Conservation (phyloP, 306 rosid genomes). For the Trichosanthes truncata region DNA sequence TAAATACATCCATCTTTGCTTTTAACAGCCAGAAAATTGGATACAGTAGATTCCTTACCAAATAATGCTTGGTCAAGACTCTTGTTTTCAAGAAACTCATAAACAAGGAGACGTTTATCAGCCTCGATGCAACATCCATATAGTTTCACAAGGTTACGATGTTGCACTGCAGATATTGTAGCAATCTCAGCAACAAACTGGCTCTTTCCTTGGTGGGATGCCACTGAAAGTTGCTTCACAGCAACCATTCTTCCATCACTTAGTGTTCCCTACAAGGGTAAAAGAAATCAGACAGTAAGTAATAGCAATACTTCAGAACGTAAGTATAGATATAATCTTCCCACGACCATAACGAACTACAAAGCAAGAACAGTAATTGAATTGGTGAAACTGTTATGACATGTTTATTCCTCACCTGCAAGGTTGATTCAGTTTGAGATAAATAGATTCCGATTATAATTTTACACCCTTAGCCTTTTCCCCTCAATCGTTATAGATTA, state of each 20-base stretch:
- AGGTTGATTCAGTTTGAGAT: neutral
- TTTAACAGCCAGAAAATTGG: neutral
- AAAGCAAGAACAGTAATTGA: neutral
- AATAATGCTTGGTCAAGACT: slow-evolving; percentile 85
- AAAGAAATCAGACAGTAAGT: neutral
- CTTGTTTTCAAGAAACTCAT: slow-evolving; percentile 71
- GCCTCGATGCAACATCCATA: slow-evolving; percentile 77
- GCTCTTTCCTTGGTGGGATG: slow-evolving; percentile 71
- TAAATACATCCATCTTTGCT: neutral
- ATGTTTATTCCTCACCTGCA: neutral
- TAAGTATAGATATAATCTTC: neutral
- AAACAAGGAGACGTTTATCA: slow-evolving; percentile 57
- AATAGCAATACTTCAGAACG: neutral
- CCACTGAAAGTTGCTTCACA: slow-evolving; percentile 67
- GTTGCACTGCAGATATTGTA: slow-evolving; percentile 77
- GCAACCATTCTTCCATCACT: slow-evolving; percentile 66
- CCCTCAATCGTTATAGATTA: neutral
- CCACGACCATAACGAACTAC: neutral
- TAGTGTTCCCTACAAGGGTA: slow-evolving; percentile 45
- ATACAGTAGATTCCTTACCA: slow-evolving; percentile 34
- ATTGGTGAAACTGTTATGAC: neutral
- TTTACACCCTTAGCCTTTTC: neutral
- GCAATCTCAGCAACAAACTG: slow-evolving; percentile 82
- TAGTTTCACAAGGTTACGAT: slow-evolving; percentile 68
- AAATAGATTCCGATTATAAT: neutral